Conservation (phyloP, 106 monocot genomes). For the Platanthera guangdongensis region DNA sequence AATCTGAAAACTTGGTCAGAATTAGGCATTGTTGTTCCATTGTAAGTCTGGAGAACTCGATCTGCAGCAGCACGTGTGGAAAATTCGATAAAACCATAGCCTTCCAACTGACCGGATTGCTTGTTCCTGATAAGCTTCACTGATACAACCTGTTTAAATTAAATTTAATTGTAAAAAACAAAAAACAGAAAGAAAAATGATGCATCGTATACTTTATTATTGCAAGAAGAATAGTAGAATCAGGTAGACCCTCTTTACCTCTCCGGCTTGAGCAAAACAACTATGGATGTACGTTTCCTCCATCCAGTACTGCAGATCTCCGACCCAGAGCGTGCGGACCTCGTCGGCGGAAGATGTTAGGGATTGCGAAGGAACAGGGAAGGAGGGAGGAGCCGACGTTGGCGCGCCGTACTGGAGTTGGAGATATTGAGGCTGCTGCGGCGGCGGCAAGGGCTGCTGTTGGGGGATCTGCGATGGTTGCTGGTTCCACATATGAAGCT, state of each 20-base stretch:
- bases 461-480: constrained; percentile 34
- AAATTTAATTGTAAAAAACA: neutral
- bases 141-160: constrained; percentile 39
- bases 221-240: neutral
- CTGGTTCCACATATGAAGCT: constrained; percentile 35
- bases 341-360: constrained; percentile 36
- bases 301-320: constrained; percentile 90
- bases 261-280: constrained; percentile 44
- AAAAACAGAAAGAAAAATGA: neutral
- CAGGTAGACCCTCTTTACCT: constrained; percentile 23
- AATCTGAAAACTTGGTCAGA: constrained; percentile 55
- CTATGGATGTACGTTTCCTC: constrained; percentile 58
- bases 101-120: constrained; percentile 60
- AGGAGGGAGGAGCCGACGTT: neutral
- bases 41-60: constrained; percentile 57
- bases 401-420: constrained; percentile 8
- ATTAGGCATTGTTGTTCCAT: constrained; percentile 77
- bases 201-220: neutral
- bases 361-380: neutral
- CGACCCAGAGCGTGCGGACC: constrained; percentile 80
- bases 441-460: constrained; percentile 16
- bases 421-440: constrained; percentile 18
- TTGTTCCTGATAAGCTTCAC: constrained; percentile 86
- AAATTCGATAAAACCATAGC: constrained; percentile 93
- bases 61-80: constrained; percentile 59